These are phyloP conservation scores for Nephromyces sp. DNA, from an alignment of 169 alveolate species.

Conservation along the genomic window DNA sequence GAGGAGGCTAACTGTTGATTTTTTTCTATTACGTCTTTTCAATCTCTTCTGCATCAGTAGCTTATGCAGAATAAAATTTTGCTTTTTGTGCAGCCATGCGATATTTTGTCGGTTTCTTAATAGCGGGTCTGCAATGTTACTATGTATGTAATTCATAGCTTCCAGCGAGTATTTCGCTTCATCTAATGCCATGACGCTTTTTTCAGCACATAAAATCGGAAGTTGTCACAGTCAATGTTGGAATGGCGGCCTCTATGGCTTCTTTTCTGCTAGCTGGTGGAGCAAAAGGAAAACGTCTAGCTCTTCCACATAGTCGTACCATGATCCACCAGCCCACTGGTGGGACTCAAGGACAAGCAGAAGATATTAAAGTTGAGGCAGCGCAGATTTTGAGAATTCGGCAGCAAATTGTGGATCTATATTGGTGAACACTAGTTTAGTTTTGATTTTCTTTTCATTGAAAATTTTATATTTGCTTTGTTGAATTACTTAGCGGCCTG, in stretches of 20 bases:
- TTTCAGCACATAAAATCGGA: slow-evolving; percentile 36
- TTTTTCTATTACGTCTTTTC: not conserved
- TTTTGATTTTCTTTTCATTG: too few relatives aligned
- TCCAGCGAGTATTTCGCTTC: not conserved
- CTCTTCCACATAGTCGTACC: slow-evolving; percentile 38
- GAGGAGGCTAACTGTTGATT: not conserved
- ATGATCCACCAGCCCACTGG: slow-evolving; percentile 50
- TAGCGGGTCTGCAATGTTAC: too few relatives aligned
- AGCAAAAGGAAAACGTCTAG: slow-evolving; percentile 43
- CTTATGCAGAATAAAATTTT: too few relatives aligned
- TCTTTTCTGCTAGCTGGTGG: slow-evolving; percentile 47
- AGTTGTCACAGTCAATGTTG: slow-evolving; percentile 45
- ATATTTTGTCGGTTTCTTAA: too few relatives aligned
- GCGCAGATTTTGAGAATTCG: not conserved
- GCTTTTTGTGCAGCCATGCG: too few relatives aligned
- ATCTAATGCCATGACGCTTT: not conserved
- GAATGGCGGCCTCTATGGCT: slow-evolving; percentile 53
- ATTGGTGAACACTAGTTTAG: not conserved
- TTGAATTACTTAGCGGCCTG: not conserved
- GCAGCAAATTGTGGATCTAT: not conserved
- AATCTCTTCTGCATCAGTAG: not conserved
- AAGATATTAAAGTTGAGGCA: slow-evolving; percentile 33
- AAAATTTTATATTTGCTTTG: not conserved
- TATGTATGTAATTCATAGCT: not conserved
- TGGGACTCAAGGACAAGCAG: slow-evolving; percentile 38